These are phyloP conservation scores for Teunomyces aglyptinius DNA, from an alignment of 805 yeast species.

Conservation along the genomic window DNA sequence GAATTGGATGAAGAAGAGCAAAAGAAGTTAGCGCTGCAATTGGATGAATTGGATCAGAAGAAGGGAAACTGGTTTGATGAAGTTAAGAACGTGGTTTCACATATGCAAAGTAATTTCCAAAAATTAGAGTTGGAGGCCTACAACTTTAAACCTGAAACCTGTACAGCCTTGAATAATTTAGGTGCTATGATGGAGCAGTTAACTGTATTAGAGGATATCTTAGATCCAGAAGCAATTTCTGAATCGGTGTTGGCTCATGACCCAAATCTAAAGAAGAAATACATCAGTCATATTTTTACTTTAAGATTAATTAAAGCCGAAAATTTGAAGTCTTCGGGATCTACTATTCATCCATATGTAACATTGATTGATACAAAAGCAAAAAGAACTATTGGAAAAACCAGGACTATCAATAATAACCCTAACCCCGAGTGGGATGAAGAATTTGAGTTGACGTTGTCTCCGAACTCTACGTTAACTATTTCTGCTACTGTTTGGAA, in stretches of 20 bases:
- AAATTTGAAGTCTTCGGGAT: conserved; percentile 43
- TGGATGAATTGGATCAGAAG: conserved; percentile 7
- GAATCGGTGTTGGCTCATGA: conserved; percentile 34
- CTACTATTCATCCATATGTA: conserved; percentile 53
- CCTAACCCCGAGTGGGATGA: conserved; percentile 85
- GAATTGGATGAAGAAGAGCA: conserved; percentile 41
- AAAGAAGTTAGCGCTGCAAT: conserved; percentile 11
- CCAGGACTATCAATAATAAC: conserved; percentile 60
- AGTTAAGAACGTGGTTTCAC: conserved; percentile 49
- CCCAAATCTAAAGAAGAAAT: conserved; percentile 27
- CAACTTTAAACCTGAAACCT: conserved; percentile 58
- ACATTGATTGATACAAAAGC: conserved; percentile 58
- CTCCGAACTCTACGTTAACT: conserved; percentile 42
- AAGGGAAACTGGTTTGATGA: conserved; percentile 48
- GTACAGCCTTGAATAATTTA: conserved; percentile 75
- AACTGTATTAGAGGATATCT: conserved; percentile 49
- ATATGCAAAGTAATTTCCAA: conserved; percentile 33
- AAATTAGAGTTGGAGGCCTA: conserved; percentile 41
- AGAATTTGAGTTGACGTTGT: conserved; percentile 60
- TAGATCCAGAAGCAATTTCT: conserved; percentile 60
- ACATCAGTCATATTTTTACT: conserved; percentile 56
- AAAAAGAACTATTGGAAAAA: conserved; percentile 60
- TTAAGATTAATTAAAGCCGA: conserved; percentile 64
- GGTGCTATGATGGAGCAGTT: conserved; percentile 49
- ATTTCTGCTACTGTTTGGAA: conserved; percentile 71